Percentiles rank a stretch among this genome's conserved stretches.
Conservation (phyloP, 129 eudicot species). For the Rutidosis leptorrhynchoides region DNA sequence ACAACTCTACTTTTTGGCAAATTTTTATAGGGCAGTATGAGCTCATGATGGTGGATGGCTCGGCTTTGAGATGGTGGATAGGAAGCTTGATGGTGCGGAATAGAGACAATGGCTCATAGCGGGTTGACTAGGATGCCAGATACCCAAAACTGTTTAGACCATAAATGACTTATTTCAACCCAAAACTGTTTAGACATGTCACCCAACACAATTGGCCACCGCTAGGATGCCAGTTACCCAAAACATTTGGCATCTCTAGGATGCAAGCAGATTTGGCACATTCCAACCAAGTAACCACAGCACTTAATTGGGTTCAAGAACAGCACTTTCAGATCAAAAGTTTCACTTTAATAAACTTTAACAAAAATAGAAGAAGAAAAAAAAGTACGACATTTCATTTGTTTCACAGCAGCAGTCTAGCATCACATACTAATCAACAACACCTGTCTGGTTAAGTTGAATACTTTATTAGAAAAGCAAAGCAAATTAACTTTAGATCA, state of each 20-base stretch:
- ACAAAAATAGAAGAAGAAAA: neutral
- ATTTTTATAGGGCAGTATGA: no score
- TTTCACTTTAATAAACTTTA: neutral
- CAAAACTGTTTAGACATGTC: neutral
- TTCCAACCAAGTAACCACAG: neutral
- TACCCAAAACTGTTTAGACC: no score
- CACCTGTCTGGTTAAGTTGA: neutral
- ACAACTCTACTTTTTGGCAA: no score
- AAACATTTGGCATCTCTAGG: neutral
- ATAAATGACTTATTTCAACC: constrained; percentile 4
- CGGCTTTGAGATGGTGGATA: no score
- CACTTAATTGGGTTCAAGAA: constrained; percentile 8
- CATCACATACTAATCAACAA: neutral
- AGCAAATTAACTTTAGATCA: constrained; percentile 10
- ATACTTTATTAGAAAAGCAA: neutral
- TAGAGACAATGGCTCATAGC: no score
- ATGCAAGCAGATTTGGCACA: neutral
- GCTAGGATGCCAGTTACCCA: no score
- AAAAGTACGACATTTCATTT: neutral
- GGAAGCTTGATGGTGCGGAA: no score
- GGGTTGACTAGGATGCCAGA: no score
- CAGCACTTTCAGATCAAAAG: neutral
- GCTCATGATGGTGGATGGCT: no score
- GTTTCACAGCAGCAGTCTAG: constrained; percentile 9
- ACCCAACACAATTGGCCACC: neutral